Base-by-base conservation (phyloP, 257 asterid species). In the Gynochthodes officinalis region DNA sequence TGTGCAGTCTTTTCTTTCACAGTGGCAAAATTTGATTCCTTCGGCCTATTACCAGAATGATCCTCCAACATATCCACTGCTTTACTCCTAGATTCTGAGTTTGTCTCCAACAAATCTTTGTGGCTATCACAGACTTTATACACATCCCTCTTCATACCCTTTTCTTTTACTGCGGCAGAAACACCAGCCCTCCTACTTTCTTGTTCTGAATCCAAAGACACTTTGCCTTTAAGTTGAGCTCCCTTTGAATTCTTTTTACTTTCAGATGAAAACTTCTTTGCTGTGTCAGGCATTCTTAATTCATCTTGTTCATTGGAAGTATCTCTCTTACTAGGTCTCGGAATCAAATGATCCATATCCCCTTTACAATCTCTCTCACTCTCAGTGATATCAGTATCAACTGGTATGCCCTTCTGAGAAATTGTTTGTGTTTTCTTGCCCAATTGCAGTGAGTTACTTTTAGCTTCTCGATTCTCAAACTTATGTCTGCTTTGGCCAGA, bases 171-270 rank as follows among this genome's bases (percentile, higher is more conserved):
- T 44, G 70, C 78, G 76, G 72, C 76, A 75, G 75, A 54, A 78
- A 79, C 73, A 76, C 83, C 83, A 74, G 72, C 76, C 77, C 66
- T 79, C 40, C 50, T 72, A 67, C 71, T 78, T 77, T 75, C 76
- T 35, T 75, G 86, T 57, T 77, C 75, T 19, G 58, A 55, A 73
- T 78, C 80, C 43, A 74, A 64, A 43, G 81, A 82, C 30, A 71
- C 48, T 74, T 81, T 87, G 69, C 76, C 84, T 66, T 81, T 81
- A 78, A 74, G 80, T 75, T 78, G 86, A 79, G 81, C 77, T 68
- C 76, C 82, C 73, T 83, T 86, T 9, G 75, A 67, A 73, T 82
- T 88, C 74, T 81, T 87, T 73, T 84, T 84, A 65, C 86, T 86
- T 70, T 81, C 86, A 71, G 66, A 48, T 65, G 85, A 60, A 23